Base-by-base conservation (phyloP, 768 basidiomycete species). In the Hypholoma sublateritium region DNA sequence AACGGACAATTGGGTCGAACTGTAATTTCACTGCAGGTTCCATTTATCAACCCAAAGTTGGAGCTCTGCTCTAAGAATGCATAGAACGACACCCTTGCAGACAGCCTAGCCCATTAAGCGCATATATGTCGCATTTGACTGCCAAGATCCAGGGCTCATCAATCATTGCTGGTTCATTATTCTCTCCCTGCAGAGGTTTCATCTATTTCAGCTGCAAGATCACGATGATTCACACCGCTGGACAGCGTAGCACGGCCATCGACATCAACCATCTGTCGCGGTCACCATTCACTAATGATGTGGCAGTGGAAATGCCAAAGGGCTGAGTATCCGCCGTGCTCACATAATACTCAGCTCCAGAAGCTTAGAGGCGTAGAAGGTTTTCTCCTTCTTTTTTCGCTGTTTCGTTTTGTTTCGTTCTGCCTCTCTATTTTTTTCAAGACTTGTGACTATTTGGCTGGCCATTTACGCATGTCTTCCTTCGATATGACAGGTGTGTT, bases 381-480 rank as follows among this genome's bases (percentile, higher is more conserved):
- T 53, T 47, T 49, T 41, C 42, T 52, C 53, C 22, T 55, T 55
- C 57, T 47, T 65, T 57, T 56, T 56, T 67, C 59, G 61, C 62
- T 24, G 60, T 55, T 50, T 56, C 62, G 59, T 59, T 62, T 67
- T 51, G 62, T 62, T 65, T 58, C 41, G 36, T 62, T 56, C 55
- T 54, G 58, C 62, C 57, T 56, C 58, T 59, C 32, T 50, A 13
- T 52, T 55, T 41, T 55, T 64, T 65, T 60, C 62, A 42, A 76
- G 11, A 47, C 46, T 1, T 41, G 7, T 17, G 46, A 22, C 46
- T 28, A 22, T 41, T 41, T 17, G 46, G 46, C 46, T 28, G 46
- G 46, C 16, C 74, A 78, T 80, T 64, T 77, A 32, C 28, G 9
- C 28, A 81, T 82, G 80, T 79, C 77, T 58, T 69, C 70, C 59